Evolutionary conservation across 345 rosid species (phyloP), one percentile per base, ranked within the genome.

Genomic region (Erodium maritimum): DNA sequence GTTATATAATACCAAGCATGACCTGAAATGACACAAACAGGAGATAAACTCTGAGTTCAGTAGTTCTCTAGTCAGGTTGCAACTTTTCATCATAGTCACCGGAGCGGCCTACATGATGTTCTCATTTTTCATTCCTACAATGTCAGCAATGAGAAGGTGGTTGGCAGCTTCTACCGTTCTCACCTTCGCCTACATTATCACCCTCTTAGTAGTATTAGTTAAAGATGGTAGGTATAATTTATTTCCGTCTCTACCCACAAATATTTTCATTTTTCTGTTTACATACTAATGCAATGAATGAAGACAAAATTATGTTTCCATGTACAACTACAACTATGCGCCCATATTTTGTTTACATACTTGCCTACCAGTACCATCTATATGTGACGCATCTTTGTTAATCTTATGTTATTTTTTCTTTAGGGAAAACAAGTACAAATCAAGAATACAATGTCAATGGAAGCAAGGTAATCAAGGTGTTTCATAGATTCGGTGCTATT

Each of bases 101-200:
- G 79, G 79, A 45, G 55, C 66, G 11, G 64, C 72, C 37, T 67
- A 57, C 59, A 61, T 65, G 57, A 2, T 23, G 17, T 67, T 71
- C 51, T 60, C 79, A 21, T 60, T 17, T 52, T 56, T 53, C n/a
- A 52, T 55, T 29, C 75, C 75, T 23, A 71, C 74, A 51, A 57
- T 75, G 60, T 75, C 75, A 5, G 75, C 75, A 6, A 65, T 67
- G 65, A 24, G 73, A 53, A 46, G 60, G 24, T 75, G 79, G 75
- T 51, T 75, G 52, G 65, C 48, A 4, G 65, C 20, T 34, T 70
- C 75, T 18, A 48, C 59, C 20, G 8, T 67, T 37, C 48, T 75
- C 42, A 65, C 75, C 17, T 29, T 59, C 10, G 22, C 60, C 19
- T 75, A 67, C 45, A 56, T 67, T 1, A 19, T 50, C 50, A 24